Conservation (phyloP, 805 yeast genomes). For the Ogataea angusta region DNA sequence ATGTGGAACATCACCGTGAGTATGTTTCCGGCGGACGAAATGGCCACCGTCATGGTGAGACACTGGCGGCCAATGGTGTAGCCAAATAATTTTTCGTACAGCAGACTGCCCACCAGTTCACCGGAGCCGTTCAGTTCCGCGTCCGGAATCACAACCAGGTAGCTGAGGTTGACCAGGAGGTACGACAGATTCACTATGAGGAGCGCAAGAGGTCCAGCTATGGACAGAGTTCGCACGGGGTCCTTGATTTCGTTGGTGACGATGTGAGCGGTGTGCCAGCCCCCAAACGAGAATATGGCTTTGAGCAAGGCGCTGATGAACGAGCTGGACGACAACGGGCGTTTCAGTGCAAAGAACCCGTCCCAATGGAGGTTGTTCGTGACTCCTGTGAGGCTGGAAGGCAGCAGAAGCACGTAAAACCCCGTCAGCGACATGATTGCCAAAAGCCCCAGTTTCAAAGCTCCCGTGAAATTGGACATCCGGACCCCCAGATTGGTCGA, state of each 20-base stretch:
- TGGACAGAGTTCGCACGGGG: constrained; percentile 46
- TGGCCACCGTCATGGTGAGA: constrained; percentile 47
- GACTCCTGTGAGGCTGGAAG: constrained; percentile 40
- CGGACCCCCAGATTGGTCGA: constrained; percentile 58
- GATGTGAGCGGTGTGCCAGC: constrained; percentile 55
- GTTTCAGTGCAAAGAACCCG: constrained; percentile 29
- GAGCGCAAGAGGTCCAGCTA: constrained; percentile 53
- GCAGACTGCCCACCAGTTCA: constrained; percentile 48
- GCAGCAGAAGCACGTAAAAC: constrained; percentile 51
- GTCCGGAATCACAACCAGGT: constrained; percentile 48
- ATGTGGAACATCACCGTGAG: constrained; percentile 52
- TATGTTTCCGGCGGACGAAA: constrained; percentile 55
- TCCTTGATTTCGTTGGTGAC: constrained; percentile 53
- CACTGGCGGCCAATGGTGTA: constrained; percentile 44
- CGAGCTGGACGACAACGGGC: constrained; percentile 37
- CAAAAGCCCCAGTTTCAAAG: constrained; percentile 53
- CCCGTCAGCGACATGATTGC: constrained; percentile 57
- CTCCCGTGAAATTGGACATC: constrained; percentile 62
- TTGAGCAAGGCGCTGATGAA: constrained; percentile 50
- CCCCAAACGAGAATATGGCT: constrained; percentile 49
- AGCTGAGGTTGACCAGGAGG: constrained; percentile 46
- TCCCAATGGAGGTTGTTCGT: constrained; percentile 39
- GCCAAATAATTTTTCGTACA: constrained; percentile 52
- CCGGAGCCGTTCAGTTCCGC: constrained; percentile 44
- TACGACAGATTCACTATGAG: constrained; percentile 42